Base-by-base conservation (phyloP, 441 rosid genomes). In the Arabidopsis lyrata region DNA sequence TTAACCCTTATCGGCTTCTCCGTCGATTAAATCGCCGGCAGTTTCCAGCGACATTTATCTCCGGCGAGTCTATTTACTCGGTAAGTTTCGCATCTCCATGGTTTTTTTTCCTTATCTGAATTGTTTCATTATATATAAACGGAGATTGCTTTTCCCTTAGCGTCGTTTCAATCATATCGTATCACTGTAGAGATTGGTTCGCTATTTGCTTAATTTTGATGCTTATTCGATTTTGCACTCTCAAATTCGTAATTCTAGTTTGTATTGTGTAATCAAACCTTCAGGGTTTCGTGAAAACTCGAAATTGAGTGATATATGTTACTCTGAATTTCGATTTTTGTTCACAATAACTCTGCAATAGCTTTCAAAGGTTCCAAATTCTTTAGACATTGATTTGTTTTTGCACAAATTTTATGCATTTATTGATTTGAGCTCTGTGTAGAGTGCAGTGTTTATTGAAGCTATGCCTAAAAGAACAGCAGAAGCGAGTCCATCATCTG, bases 391-490 rank as follows among this genome's bases (percentile, higher is more conserved):
- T 22, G 24, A 22, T 24, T 24, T 24, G 27, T 16, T 20, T 9
- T 15, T 2, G 3, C n/a, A 12, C 12, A 35, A 20, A 42, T 27
- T 67, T 38, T 49, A 0, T 74, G 41, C 16, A 45, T 64, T 11
- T 12, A 38, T n/a, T 59, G 45, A 29, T 29, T 29, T 29, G 31
- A 24, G 27, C 4, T 24, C 0, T 49, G 35, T 1, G 70, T 38
- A 27, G 22, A 58, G 0, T 48, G 36, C 8, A 67, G 74, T 15
- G 41, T 32, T 31, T 32, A 60, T 4, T 15, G 31, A 69, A 68
- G 66, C 70, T 42, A 75, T 76, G 79, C 75, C 60, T 44, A 75
- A 68, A 75, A 47, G 75, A 62, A 63, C 1, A 68, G 58, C 63
- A 62, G 70, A 61, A 24, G 8, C 39, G 56, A 2, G 63, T 62